Conservation (phyloP, 2,329 filamentous ascomycete species). For the Ascochyta fabae region DNA sequence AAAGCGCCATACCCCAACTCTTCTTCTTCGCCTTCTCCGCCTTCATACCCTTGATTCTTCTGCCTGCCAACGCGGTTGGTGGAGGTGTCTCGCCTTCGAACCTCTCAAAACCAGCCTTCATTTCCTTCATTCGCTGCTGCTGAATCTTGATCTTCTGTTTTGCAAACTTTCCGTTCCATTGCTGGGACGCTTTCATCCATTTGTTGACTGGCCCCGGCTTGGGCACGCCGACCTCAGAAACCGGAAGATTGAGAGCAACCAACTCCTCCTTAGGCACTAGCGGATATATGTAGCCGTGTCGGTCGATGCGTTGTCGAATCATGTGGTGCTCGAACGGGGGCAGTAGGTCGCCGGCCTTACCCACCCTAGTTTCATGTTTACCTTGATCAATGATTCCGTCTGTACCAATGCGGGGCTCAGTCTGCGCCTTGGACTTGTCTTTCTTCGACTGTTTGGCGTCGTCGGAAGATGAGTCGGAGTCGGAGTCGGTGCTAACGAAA, state of each 20-base stretch:
- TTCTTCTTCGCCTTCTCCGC: conserved; percentile 64
- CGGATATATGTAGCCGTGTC: conserved; percentile 75
- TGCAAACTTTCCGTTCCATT: conserved; percentile 77
- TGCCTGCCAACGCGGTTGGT: conserved; percentile 79
- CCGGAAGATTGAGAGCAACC: conserved; percentile 68
- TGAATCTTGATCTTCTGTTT: conserved; percentile 74
- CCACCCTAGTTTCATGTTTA: conserved; percentile 57
- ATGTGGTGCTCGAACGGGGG: conserved; percentile 83
- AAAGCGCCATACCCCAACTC: conserved; percentile 80
- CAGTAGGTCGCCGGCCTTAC: conserved; percentile 84
- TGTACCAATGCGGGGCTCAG: conserved; percentile 26
- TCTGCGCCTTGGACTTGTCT: conserved; percentile 31
- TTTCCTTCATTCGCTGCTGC: conserved; percentile 74
- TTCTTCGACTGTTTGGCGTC: conserved; percentile 29
- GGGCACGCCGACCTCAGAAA: conserved; percentile 74
- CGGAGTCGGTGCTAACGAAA: conserved; percentile 68
- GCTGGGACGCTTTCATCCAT: conserved; percentile 77
- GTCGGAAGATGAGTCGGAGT: conserved; percentile 20
- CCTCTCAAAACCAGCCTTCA: conserved; percentile 72
- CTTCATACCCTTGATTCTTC: conserved; percentile 61
- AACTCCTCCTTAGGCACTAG: conserved; percentile 71
- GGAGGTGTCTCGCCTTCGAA: conserved; percentile 79
- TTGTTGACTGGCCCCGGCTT: conserved; percentile 80
- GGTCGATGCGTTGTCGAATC: conserved; percentile 86
- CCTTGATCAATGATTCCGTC: conserved; percentile 24